These are phyloP conservation scores for Pythium brassicae DNA, from an alignment of 352 stramenopile species.

Conservation along the genomic window DNA sequence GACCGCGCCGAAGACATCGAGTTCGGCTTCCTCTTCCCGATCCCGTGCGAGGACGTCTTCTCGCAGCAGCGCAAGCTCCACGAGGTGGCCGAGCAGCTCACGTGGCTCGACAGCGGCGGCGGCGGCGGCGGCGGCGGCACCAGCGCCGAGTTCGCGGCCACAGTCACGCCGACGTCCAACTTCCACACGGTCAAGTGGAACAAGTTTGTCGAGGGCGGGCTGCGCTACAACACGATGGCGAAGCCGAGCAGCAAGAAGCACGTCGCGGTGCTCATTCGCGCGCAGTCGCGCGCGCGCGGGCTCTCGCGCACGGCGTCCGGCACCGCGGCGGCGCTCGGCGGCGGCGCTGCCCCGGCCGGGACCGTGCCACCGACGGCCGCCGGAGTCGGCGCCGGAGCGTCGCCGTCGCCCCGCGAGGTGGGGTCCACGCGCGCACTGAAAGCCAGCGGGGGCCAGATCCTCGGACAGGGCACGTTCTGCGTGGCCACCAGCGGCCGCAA, in stretches of 20 bases:
- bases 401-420: not conserved
- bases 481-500: slow-evolving; percentile 46
- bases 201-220: slow-evolving; percentile 58
- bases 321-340: slow-evolving; percentile 5
- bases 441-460: slow-evolving; percentile 24
- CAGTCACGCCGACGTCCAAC: slow-evolving; percentile 58
- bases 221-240: slow-evolving; percentile 61
- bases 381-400: not conserved
- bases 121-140: not conserved
- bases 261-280: slow-evolving; percentile 49
- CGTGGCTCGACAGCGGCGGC: slow-evolving; percentile 33
- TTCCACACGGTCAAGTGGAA: slow-evolving; percentile 72
- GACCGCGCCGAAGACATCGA: slow-evolving; percentile 64
- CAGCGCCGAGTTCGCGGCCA: slow-evolving; percentile 33
- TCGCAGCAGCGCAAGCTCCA: slow-evolving; percentile 74
- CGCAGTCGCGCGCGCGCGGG: slow-evolving; percentile 23
- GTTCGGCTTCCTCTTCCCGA: slow-evolving; percentile 69
- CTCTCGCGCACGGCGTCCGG: slow-evolving; percentile 17
- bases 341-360: not conserved
- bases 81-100: slow-evolving; percentile 70
- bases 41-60: slow-evolving; percentile 81
- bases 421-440: slow-evolving; percentile 1
- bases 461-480: slow-evolving; percentile 68
- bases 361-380: not conserved
- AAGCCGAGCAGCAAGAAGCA: slow-evolving; percentile 49